Evolutionary conservation across 805 yeast genomes (phyloP).

Genomic region (Peterozyma xylosa): DNA sequence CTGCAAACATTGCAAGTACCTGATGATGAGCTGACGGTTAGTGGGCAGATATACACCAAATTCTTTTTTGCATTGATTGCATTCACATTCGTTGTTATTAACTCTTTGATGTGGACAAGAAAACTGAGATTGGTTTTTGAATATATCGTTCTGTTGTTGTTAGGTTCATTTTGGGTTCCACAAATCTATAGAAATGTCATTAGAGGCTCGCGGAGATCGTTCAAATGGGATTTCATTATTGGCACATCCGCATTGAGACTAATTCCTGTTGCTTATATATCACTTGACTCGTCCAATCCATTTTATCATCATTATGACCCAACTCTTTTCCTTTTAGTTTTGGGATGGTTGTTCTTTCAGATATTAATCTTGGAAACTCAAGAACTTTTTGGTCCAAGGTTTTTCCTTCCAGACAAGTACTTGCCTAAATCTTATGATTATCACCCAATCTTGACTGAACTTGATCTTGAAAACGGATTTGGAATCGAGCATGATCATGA

Average conservation of each 20-base stretch:
- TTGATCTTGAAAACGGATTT: constrained; percentile 58
- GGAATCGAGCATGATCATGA: constrained; percentile 41
- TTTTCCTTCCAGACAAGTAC: constrained; percentile 68
- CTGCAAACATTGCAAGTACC: constrained; percentile 20
- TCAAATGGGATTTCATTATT: constrained; percentile 69
- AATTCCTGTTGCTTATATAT: constrained; percentile 59
- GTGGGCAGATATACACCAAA: constrained; percentile 51
- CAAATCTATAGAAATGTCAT: constrained; percentile 75
- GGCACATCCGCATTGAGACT: constrained; percentile 60
- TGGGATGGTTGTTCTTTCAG: constrained; percentile 56
- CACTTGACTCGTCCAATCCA: constrained; percentile 46
- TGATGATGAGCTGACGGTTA: constrained; percentile 45
- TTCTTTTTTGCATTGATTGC: constrained; percentile 46
- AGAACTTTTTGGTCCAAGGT: constrained; percentile 67
- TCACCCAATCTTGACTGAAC: constrained; percentile 55
- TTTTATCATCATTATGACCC: constrained; percentile 64
- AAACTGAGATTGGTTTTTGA: constrained; percentile 50
- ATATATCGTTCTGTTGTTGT: constrained; percentile 35
- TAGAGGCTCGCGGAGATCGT: constrained; percentile 59
- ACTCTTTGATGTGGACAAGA: constrained; percentile 58
- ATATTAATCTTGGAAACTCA: constrained; percentile 53
- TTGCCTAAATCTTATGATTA: constrained; percentile 82
- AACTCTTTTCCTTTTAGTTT: constrained; percentile 34
- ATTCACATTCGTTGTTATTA: constrained; percentile 48
- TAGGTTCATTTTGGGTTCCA: constrained; percentile 82